phyloP scores from a whole-genome alignment of 306 rosid species.

The Castanea crenata region DNA sequence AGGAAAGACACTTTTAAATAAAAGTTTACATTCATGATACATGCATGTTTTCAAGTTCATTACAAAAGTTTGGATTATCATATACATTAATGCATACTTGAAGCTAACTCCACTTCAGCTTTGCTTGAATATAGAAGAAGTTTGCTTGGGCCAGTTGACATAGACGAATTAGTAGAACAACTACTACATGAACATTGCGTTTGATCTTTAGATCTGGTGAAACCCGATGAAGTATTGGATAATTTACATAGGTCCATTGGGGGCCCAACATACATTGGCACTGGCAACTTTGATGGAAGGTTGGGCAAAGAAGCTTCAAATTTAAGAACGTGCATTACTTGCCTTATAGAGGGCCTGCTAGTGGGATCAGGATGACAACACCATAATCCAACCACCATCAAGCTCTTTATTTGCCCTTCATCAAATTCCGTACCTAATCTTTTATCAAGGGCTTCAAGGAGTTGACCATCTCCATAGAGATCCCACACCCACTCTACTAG shows the following conservation, averaged over 20 bases:
- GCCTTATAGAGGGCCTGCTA: conserved; percentile 30
- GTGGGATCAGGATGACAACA: conserved; percentile 38
- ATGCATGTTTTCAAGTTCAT: too few species aligned
- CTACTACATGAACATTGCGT: too few species aligned
- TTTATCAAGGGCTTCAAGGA: conserved; percentile 28
- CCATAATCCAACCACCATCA: conserved; percentile 36
- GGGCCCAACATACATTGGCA: conserved; percentile 28
- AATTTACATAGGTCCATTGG: not conserved
- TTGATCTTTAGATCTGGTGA: too few species aligned
- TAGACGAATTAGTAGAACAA: too few species aligned
- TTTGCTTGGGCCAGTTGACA: too few species aligned
- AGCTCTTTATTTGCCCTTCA: conserved; percentile 19
- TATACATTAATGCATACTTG: too few species aligned
- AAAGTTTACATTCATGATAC: too few species aligned
- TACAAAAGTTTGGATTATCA: too few species aligned
- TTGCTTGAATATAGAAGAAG: too few species aligned
- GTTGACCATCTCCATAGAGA: conserved; percentile 30
- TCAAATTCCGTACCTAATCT: conserved; percentile 15
- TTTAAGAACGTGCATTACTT: conserved; percentile 30
- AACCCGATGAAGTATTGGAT: too few species aligned
- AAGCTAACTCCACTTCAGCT: too few species aligned
- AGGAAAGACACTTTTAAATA: too few species aligned
- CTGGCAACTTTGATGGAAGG: conserved; percentile 28
- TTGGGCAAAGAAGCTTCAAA: conserved; percentile 36
- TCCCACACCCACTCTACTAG: conserved; percentile 46